Conservation (phyloP, 1,284 basidiomycete species). For the Ceratobasidium sp. region DNA sequence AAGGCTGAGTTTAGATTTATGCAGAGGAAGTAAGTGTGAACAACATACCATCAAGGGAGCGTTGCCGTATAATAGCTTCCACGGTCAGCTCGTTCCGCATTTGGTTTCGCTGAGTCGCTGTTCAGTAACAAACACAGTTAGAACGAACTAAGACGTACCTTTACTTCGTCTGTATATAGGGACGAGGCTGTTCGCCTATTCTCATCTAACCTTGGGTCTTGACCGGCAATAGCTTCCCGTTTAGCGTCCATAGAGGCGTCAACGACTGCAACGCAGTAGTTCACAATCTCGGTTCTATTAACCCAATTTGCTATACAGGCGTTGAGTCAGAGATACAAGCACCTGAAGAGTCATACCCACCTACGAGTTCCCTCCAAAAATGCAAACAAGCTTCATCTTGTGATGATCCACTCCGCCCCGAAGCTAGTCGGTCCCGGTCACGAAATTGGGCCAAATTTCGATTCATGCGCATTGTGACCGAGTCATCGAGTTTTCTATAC, state of each 20-base stretch:
- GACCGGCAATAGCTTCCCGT: constrained; percentile 57
- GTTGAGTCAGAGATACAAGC: constrained; percentile 16
- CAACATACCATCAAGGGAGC: constrained; percentile 80
- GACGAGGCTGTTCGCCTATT: constrained; percentile 64
- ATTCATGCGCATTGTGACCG: constrained; percentile 86
- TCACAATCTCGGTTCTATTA: constrained; percentile 79
- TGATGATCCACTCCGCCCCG: constrained; percentile 19
- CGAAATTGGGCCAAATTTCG: constrained; percentile 84
- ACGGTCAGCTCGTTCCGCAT: constrained; percentile 83
- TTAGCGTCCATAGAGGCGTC: constrained; percentile 75
- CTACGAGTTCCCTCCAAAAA: constrained; percentile 86
- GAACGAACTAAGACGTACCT: constrained; percentile 64
- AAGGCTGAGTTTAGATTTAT: constrained; percentile 10
- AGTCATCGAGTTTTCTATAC: constrained; percentile 87
- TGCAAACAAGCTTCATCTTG: constrained; percentile 76
- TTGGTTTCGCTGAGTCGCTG: constrained; percentile 72
- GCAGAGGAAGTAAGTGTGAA: not conserved
- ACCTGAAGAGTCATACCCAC: constrained; percentile 62
- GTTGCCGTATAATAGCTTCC: constrained; percentile 82
- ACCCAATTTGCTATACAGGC: constrained; percentile 81
- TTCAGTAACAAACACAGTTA: constrained; percentile 8
- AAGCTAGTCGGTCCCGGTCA: constrained; percentile 66
- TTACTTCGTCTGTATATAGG: constrained; percentile 78
- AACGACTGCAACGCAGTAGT: constrained; percentile 82
- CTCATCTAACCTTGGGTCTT: constrained; percentile 48